phyloP scores from a whole-genome alignment of 2,329 filamentous ascomycete genomes.

The Penicillium sp. region DNA sequence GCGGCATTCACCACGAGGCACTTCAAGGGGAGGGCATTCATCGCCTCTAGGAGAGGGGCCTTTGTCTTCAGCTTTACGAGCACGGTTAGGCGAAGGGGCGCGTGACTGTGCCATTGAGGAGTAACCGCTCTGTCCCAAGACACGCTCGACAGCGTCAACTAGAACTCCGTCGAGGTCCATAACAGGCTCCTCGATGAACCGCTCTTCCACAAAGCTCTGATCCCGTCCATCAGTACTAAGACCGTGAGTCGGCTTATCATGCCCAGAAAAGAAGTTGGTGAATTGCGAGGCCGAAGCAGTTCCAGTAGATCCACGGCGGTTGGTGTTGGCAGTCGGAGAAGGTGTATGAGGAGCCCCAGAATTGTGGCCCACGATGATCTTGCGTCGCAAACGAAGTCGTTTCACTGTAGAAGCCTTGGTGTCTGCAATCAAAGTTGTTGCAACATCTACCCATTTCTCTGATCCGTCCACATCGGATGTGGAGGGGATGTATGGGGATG shows the following conservation, averaged over 20 bases:
- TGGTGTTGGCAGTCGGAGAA: conserved; percentile 20
- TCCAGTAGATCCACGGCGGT: conserved; percentile 27
- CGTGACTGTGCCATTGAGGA: conserved; percentile 43
- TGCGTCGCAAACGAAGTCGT: conserved; percentile 53
- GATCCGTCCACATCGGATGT: conserved; percentile 32
- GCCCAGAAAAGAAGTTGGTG: conserved; percentile 28
- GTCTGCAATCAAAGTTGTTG: conserved; percentile 57
- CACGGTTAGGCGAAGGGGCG: conserved; percentile 40
- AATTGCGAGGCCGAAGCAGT: conserved; percentile 26
- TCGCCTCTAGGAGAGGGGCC: conserved; percentile 18
- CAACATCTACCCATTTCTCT: conserved; percentile 56
- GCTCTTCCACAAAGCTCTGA: conserved; percentile 45
- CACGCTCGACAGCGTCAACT: conserved; percentile 56
- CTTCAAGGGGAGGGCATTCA: conserved; percentile 39
- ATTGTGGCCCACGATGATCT: conserved; percentile 33
- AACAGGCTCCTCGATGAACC: conserved; percentile 53
- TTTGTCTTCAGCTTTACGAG: conserved; percentile 33
- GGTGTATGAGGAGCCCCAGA: conserved; percentile 21
- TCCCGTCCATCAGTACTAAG: conserved; percentile 20
- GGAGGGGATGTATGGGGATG: conserved; percentile 42
- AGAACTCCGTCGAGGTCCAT: conserved; percentile 59
- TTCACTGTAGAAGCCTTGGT: conserved; percentile 54
- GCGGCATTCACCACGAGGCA: conserved; percentile 53
- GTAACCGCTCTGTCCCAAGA: conserved; percentile 47
- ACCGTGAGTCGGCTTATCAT: conserved; percentile 23